Percentiles rank a stretch among this genome's conserved stretches.
Evolutionary conservation across 257 asterid genomes (phyloP).

Genomic region (Phtheirospermum japonicum): DNA sequence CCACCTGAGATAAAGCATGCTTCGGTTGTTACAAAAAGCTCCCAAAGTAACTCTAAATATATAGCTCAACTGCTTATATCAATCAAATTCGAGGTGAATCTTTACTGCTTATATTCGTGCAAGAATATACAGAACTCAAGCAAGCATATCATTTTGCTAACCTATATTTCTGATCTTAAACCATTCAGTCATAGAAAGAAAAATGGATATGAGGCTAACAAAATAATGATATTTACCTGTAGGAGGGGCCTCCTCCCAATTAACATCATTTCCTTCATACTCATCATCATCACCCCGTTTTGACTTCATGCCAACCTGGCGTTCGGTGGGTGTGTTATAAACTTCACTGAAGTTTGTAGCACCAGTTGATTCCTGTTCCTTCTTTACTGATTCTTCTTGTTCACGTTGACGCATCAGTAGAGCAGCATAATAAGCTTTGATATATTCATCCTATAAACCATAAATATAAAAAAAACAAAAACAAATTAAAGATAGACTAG

Average conservation of each 20-base stretch:
- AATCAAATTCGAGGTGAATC: background rate
- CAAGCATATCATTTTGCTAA: background rate
- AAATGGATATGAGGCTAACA: background rate
- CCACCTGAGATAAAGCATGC: constrained; percentile 40
- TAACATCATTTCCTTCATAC: constrained; percentile 55
- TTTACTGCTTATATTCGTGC: background rate
- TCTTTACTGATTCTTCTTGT: constrained; percentile 53
- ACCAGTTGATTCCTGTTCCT: constrained; percentile 38
- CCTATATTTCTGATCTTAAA: background rate
- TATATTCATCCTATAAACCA: constrained; percentile 62
- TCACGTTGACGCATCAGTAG: constrained; percentile 53
- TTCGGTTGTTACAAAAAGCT: constrained; percentile 5
- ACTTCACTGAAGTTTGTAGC: constrained; percentile 34
- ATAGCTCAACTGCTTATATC: constrained; percentile 9
- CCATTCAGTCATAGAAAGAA: background rate
- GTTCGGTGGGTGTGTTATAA: constrained; percentile 36
- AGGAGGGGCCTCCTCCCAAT: constrained; percentile 73
- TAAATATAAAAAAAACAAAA: background rate
- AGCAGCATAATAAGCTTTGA: constrained; percentile 90
- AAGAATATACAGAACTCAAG: background rate
- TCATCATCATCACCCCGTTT: constrained; percentile 66
- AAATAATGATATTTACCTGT: constrained; percentile 47
- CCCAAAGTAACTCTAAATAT: background rate
- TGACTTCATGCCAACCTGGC: constrained; percentile 82
- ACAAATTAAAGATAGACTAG: background rate